Evolutionary conservation across 2,329 filamentous ascomycete genomes (phyloP), one percentile per base, ranked within the genome.

Genomic region (Cordyceps farinosa): DNA sequence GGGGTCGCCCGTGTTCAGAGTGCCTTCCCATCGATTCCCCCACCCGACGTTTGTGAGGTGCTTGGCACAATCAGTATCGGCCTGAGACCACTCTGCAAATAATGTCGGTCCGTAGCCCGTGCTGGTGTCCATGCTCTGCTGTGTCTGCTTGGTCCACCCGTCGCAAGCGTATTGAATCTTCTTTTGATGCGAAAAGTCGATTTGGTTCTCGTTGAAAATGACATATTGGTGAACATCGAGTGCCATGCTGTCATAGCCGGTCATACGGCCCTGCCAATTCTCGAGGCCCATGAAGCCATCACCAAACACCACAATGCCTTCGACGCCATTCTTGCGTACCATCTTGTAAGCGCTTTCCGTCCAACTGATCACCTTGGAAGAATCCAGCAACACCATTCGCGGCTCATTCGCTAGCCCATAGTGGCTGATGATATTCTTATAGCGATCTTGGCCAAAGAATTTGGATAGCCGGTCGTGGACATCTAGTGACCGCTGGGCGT

Each of bases 181-280:
- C 68, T 88, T 84, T 62, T 88, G 83, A 78, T 98, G 95, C 62
- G 88, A 88, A 71, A 90, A 88, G 54, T 86, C 84, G 71, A 99
- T 90, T 75, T 96, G 91, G 67, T 90, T 87, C 45, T 86, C 86
- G 81, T 99, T 97, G 84, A 99, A 99, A 75, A 97, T 97, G 71
- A 96, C 91, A 76, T 99, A 99, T 76, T 98, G 94, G 77, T 99
- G 95, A 44, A 96, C 95, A 76, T 99, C 95, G n/a, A 99, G 86
- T 22, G 96, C 85, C 67, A 98, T 81, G 67, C 88, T 84, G 53
- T 88, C 82, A 71, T 90, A 84, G 29, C 83, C 82, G 68, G 89
- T 85, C 68, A 98, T 84, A 73, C 90, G 83, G 47, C 91, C 91
- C 74, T 97, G 88, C 95, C 95, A 99, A 71, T 96, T 94, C 68